A percentile compares a stretch with the other conserved stretches of the same genome.
Conservation (phyloP, 2,329 filamentous ascomycete genomes). For the Seiridium cupressi region DNA sequence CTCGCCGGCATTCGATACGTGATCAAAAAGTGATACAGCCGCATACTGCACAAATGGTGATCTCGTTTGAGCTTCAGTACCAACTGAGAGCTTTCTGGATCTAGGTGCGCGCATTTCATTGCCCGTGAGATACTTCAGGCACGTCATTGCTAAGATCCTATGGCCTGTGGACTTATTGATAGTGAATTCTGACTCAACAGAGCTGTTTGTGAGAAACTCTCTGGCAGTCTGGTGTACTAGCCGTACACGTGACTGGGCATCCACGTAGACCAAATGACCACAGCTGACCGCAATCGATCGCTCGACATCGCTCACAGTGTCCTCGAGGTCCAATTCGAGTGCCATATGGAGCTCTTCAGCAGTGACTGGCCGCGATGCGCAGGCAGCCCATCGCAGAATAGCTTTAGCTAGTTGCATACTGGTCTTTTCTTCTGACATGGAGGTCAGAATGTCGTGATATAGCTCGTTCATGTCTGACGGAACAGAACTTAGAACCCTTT, state of each 20-base stretch:
- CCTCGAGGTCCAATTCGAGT: conserved; percentile 24
- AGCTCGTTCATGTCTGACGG: conserved; percentile 26
- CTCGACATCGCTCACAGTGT: conserved; percentile 21
- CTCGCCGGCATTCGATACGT: not conserved
- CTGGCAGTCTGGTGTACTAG: conserved; percentile 26
- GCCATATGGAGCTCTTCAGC: conserved; percentile 20
- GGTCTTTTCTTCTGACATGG: conserved; percentile 19
- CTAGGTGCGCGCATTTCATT: conserved; percentile 7
- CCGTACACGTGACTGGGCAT: conserved; percentile 19
- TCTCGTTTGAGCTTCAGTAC: not conserved
- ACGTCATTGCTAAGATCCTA: conserved; percentile 20
- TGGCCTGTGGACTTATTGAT: conserved; percentile 19
- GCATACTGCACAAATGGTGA: not conserved
- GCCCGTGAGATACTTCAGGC: conserved; percentile 38
- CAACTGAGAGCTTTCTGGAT: not conserved
- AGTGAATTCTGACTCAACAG: conserved; percentile 18
- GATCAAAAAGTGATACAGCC: not conserved
- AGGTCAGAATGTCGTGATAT: conserved; percentile 23
- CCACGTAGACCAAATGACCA: conserved; percentile 26
- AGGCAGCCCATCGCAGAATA: not conserved
- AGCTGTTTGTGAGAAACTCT: conserved; percentile 21
- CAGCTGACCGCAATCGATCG: conserved; percentile 17
- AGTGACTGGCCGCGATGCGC: conserved; percentile 20
- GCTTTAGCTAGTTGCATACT: conserved; percentile 17
- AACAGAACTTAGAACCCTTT: conserved; percentile 19